Evolutionary conservation across 768 basidiomycete genomes (phyloP), one percentile per base, ranked within the genome.

Genomic region (Pisolithus tinctorius): DNA sequence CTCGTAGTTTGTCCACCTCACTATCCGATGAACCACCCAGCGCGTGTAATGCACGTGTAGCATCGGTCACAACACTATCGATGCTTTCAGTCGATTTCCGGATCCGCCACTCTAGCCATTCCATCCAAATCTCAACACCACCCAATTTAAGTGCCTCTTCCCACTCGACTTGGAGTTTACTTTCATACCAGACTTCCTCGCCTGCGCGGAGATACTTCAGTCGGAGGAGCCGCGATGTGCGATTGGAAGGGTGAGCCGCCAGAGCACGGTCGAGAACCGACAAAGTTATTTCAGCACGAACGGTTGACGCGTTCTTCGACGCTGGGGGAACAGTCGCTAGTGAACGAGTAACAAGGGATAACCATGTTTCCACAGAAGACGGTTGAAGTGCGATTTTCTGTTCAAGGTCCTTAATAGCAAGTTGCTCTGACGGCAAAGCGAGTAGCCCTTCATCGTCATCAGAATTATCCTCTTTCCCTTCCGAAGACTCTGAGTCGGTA

Each of bases 61-160:
- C 80, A 57, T 81, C 81, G 26, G 74, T 69, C 3, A 83, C 64
- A 4, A 86, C 59, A 6, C 73, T 76, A 37, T 81, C 74, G 27
- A 88, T 62, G 2, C 81, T 79, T 38, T 68, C 66, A 38, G 55
- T 67, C 14, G 69, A 69, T 36, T 58, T 74, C 39, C 81, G 71
- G 31, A 87, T 78, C 51, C 76, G 74, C 86, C 86, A 90, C 55
- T 86, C 84, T 3, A 91, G 60, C 87, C 88, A 92, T 56, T 84
- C 84, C 69, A 90, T 77, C 79, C 82, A 86, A 25, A 91, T 72
- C 36, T 82, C 78, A 26, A 75, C 64, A 34, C 74, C 78, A 27
- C 78, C 75, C 4, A 77, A 58, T 47, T 65, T 59, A 55, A 89
- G 63, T 2, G 84, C 81, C 17, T 75, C 71, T 49, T 87, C 83